Evolutionary conservation across 2,329 filamentous ascomycete species (phyloP).

Genomic region (Exophiala aquamarina): DNA sequence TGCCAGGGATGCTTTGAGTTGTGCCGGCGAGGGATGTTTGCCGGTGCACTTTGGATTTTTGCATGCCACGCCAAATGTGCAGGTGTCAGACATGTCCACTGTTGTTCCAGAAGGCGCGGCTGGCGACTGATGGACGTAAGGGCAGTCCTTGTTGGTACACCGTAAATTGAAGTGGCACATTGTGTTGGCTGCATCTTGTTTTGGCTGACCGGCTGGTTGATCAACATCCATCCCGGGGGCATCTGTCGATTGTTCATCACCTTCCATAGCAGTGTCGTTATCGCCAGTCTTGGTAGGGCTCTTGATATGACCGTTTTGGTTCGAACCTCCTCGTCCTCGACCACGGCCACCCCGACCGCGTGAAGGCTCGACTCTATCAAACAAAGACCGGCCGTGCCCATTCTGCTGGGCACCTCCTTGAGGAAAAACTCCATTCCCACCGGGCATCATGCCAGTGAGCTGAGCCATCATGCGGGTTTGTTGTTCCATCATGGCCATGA

Average conservation of each 20-base stretch:
- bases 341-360: conserved; percentile 25
- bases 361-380: conserved; percentile 63
- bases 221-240: conserved; percentile 54
- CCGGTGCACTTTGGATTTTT: conserved; percentile 93
- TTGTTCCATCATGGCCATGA: conserved; percentile 78
- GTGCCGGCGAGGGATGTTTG: conserved; percentile 87
- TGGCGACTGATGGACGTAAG: conserved; percentile 91
- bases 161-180: conserved; percentile 87
- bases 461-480: conserved; percentile 85
- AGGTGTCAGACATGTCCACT: conserved; percentile 77
- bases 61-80: conserved; percentile 85
- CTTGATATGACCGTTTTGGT: conserved; percentile 25
- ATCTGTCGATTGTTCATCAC: conserved; percentile 21
- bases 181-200: conserved; percentile 57
- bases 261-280: conserved; percentile 22
- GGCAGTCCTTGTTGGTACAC: conserved; percentile 87
- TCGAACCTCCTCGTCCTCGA: conserved; percentile 21
- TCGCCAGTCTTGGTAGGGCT: conserved; percentile 12
- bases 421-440: conserved; percentile 48
- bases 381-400: conserved; percentile 61
- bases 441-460: conserved; percentile 56
- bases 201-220: conserved; percentile 52
- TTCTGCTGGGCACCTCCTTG: conserved; percentile 41
- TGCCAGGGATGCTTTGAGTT: conserved; percentile 73
- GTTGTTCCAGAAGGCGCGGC: conserved; percentile 75